Base-by-base conservation (phyloP, 2,329 filamentous ascomycete genomes). In the Calonectria pteridis region DNA sequence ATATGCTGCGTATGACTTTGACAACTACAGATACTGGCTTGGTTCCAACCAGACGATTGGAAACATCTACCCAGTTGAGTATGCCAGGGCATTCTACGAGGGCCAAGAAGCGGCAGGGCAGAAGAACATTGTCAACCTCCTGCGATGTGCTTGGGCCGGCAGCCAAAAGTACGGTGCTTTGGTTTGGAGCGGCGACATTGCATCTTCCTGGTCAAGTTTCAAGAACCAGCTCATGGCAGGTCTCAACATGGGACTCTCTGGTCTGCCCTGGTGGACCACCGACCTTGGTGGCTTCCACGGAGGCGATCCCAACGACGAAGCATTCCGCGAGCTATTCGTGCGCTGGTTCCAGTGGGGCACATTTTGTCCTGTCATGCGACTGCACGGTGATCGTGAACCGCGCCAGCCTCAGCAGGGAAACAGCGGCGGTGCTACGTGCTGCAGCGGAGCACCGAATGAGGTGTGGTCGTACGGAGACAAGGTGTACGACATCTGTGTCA, bases 231-330 rank as follows among this genome's bases (percentile, higher is more conserved):
- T 93, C 3, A 86, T 90, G 0, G 92, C 92, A 0, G 92, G 92
- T 0, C 83, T 94, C 26, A 92, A 92, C 79, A 93, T 93, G 89
- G 92, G 91, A 0, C 83, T 93, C 6, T 86, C 91, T 0, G 92
- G 92, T 0, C 86, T 93, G 13, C 88, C 91, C 0, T 93, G 91
- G 91, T 94, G 91, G 91, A 94, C 92, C 0, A 94, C 92, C 0
- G 92, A 94, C 77, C 93, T 94, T 67, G 92, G 92, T 2, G 92
- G 92, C 0, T 94, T 94, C 78, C 92, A 93, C 77, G 92, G 92
- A 6, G 92, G 92, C 0, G 86, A 92, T 73, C 90, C 91, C 0
- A 81, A 85, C 1, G 88, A 92, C 59, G 82, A 84, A 1, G 84
- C 78, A 0, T 94, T 93, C 82, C 86, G 91, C 10, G 92, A 94